These are phyloP conservation scores for Periconia digitata DNA, from an alignment of 2,329 filamentous ascomycete genomes.

Conservation along the genomic window DNA sequence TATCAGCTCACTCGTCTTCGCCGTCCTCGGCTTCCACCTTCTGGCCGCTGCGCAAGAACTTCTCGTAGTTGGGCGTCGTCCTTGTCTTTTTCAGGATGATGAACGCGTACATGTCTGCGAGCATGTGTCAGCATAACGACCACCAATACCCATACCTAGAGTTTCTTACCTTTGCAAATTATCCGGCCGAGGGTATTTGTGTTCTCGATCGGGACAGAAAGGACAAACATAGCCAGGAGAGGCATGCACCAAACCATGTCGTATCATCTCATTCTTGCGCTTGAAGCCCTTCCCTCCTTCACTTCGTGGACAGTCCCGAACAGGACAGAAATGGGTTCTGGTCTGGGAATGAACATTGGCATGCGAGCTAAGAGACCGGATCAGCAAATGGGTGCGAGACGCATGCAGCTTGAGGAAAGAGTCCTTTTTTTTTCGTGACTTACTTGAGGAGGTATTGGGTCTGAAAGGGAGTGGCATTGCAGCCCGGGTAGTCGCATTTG, in stretches of 20 bases:
- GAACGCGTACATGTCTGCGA: conserved; percentile 82
- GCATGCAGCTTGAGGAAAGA: no score
- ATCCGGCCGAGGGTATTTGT: conserved; percentile 92
- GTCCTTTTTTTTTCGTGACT: conserved; percentile 24
- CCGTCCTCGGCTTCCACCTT: conserved; percentile 79
- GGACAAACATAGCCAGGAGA: conserved; percentile 95
- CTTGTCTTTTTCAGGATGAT: conserved; percentile 86
- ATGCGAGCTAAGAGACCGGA: conserved; percentile 58
- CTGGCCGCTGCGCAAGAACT: conserved; percentile 81
- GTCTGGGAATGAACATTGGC: conserved; percentile 67
- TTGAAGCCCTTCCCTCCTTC: conserved; percentile 68
- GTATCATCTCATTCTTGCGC: conserved; percentile 70
- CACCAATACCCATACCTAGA: not conserved
- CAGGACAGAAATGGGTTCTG: conserved; percentile 65
- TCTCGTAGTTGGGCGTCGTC: conserved; percentile 80
- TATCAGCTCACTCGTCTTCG: conserved; percentile 63
- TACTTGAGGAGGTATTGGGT: conserved; percentile 76
- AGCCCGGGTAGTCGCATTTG: conserved; percentile 64
- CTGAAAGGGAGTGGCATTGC: conserved; percentile 72
- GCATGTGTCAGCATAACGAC: not conserved
- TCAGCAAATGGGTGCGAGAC: no score
- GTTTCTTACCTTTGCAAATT: conserved; percentile 84
- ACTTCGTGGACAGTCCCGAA: conserved; percentile 59
- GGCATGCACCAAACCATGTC: conserved; percentile 86
- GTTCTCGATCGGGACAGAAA: conserved; percentile 90